Evolutionary conservation across 2,329 filamentous ascomycete genomes (phyloP), one percentile per base, ranked within the genome.

Genomic region (Venturiaceae sp.): DNA sequence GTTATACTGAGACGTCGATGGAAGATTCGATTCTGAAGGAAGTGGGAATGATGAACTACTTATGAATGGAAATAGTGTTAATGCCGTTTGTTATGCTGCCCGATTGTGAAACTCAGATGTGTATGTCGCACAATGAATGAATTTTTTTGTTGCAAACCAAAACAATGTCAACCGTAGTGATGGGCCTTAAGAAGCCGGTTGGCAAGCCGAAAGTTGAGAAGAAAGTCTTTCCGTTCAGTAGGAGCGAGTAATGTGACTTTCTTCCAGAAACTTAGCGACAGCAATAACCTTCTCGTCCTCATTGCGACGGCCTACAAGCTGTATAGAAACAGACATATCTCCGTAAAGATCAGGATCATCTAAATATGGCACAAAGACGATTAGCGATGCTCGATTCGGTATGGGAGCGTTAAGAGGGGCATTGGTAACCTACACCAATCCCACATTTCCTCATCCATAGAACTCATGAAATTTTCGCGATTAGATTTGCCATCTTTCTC

Each of bases 201-300:
- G n/a, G n/a, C n/a, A n/a, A n/a, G n/a, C n/a, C n/a, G n/a, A n/a
- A n/a, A n/a, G n/a, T n/a, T n/a, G n/a, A n/a, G n/a, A n/a, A n/a
- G n/a, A n/a, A n/a, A n/a, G n/a, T n/a, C n/a, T n/a, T n/a, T n/a
- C n/a, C n/a, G n/a, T n/a, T n/a, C n/a, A n/a, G n/a, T n/a, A n/a
- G n/a, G 26, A 30, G 13, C 44, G 23, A 16, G 30, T n/a, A 26
- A 50, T 16, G 5, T 50, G 30, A 32, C 34, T 53, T 2, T 41
- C 16, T 44, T 32, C 30, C 54, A 75, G 66, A 32, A 71, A 66
- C 44, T 74, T 69, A 41, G 72, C 41, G 6, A 72, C 69, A 19
- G 68, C 68, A 14, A 76, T 63, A 8, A 81, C 65, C 66, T 82
- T 80, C 66, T 83, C 81, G 61, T 84, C 81, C 50, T 80, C 74